Evolutionary conservation across 176 grass and related monocot species (phyloP).

Genomic region (Eleusine coracana): DNA sequence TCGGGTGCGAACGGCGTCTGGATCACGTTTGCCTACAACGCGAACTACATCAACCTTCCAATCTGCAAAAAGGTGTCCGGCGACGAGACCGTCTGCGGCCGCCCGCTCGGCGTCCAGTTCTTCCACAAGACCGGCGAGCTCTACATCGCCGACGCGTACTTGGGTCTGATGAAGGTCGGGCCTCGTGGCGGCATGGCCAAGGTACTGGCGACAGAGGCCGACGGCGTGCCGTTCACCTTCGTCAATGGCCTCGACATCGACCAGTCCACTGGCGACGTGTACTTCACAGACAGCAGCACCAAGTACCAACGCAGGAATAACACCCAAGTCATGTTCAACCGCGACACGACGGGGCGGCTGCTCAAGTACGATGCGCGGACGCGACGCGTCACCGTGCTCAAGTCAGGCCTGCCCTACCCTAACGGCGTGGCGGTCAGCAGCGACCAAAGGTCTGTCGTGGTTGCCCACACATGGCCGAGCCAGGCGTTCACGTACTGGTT

Average conservation of each 20-base stretch:
- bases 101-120: background rate
- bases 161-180: background rate
- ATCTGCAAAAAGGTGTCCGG: background rate
- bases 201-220: background rate
- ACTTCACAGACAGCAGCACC: background rate
- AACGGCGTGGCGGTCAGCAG: background rate
- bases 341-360: background rate
- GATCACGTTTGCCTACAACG: constrained; percentile 52
- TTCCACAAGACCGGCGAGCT: background rate
- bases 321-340: background rate
- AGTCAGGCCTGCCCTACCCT: background rate
- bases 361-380: background rate
- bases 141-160: background rate
- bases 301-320: background rate
- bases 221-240: background rate
- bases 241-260: background rate
- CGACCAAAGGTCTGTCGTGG: background rate
- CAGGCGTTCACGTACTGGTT: background rate
- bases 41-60: constrained; percentile 10
- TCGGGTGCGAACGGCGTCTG: constrained; percentile 30
- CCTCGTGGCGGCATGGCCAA: background rate
- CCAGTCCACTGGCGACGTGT: background rate
- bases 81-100: background rate
- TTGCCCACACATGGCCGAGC: background rate
- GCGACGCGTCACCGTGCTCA: background rate